Conservation (phyloP, 1,139 yeast species). For the Pneumocystis jirovecii region DNA sequence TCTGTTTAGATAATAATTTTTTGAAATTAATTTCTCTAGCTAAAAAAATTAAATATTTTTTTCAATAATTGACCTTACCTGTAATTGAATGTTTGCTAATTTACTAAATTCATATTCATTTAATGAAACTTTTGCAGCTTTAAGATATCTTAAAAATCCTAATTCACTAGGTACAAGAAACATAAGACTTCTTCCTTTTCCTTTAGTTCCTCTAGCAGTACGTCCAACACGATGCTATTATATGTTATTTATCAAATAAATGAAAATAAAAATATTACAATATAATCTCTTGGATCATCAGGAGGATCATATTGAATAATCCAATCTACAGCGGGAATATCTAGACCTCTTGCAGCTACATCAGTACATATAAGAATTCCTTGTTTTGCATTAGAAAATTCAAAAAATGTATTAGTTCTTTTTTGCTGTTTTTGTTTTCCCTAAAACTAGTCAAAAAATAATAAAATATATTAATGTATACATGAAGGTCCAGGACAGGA, state of each 20-base stretch:
- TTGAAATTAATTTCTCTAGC: conserved; percentile 74
- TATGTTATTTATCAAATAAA: neutral
- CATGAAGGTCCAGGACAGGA: conserved; percentile 91
- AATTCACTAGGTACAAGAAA: conserved; percentile 85
- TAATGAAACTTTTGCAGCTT: conserved; percentile 92
- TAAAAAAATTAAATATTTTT: neutral
- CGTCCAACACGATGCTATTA: conserved; percentile 77
- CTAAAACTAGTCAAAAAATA: neutral
- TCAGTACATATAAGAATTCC: conserved; percentile 91
- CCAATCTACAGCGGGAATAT: conserved; percentile 96
- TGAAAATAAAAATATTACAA: conserved; percentile 20
- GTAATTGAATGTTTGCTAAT: conserved; percentile 90
- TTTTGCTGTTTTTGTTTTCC: conserved; percentile 95
- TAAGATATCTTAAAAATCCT: conserved; percentile 84
- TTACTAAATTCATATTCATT: conserved; percentile 93
- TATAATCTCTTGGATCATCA: conserved; percentile 96
- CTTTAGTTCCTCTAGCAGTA: conserved; percentile 78
- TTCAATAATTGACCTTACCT: conserved; percentile 19
- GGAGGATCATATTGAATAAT: conserved; percentile 96
- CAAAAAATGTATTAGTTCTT: conserved; percentile 93
- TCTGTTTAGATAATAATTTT: conserved; percentile 87
- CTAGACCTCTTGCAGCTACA: conserved; percentile 96
- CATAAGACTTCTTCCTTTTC: conserved; percentile 85
- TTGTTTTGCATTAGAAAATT: conserved; percentile 89
- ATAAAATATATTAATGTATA: neutral